A percentile compares a stretch with the other conserved stretches of the same genome.
Evolutionary conservation across 2,329 filamentous ascomycete genomes (phyloP).

Genomic region (Hirsutella rhossiliensis): DNA sequence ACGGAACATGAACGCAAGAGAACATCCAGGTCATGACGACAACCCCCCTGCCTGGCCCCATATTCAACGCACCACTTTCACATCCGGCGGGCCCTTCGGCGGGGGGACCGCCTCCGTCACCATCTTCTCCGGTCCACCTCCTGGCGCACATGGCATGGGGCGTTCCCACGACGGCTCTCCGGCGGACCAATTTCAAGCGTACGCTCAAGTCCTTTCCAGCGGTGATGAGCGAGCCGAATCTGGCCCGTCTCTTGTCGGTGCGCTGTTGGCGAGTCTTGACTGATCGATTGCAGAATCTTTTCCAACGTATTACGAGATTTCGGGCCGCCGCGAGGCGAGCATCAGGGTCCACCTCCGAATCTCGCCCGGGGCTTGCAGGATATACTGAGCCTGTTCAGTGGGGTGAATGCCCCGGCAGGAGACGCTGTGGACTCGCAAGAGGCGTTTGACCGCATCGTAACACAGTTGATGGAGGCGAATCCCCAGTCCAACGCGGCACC

Average conservation of each 20-base stretch:
- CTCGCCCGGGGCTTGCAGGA: conserved; percentile 31
- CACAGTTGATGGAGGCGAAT: conserved; percentile 77
- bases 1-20: background rate
- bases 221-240: background rate
- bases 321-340: conserved; percentile 17
- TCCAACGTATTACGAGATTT: conserved; percentile 29
- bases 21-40: background rate
- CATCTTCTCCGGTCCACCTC: conserved; percentile 27
- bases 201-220: conserved; percentile 11
- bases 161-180: conserved; percentile 7
- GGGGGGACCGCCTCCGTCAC: conserved; percentile 36
- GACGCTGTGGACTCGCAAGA: conserved; percentile 89
- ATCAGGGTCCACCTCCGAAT: conserved; percentile 10
- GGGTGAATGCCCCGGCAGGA: conserved; percentile 44
- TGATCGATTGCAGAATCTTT: conserved; percentile 28
- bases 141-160: conserved; percentile 4
- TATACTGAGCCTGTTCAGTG: conserved; percentile 42
- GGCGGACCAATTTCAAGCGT: conserved; percentile 36
- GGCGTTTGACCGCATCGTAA: conserved; percentile 78
- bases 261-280: background rate
- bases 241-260: background rate
- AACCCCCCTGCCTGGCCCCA: conserved; percentile 8
- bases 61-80: conserved; percentile 25
- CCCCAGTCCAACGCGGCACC: conserved; percentile 65
- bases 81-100: conserved; percentile 22